Base-by-base conservation (phyloP, 176 grass and related monocot genomes). In the Eragrostis nindensis region DNA sequence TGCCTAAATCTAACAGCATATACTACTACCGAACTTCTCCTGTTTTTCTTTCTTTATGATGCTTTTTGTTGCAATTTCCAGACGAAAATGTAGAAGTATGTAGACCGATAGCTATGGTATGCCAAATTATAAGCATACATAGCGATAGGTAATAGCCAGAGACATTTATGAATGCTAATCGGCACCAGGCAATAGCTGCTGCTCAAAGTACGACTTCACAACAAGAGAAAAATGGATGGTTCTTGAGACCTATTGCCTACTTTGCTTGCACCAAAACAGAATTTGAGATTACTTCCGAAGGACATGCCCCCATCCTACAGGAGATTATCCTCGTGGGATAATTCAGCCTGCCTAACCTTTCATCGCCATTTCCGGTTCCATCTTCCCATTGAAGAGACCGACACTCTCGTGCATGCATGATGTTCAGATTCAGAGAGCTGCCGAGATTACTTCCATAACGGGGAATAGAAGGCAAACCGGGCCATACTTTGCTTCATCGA, bases 311-410 rank as follows among this genome's bases (percentile, higher is more conserved):
- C 62, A 19, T 13, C 48, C 40, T 48, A 3, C 14, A 44, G 16
- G 40, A 55, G 71, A 85, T 85, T 65, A 71, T 81, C 87, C 82
- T 85, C 65, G 77, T 81, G 77, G 77, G 77, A 81, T 81, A 85
- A 81, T 65, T 64, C 27, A n/a, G 81, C 16, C 71, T 77, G 77
- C 82, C 87, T 41, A 89, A 85, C 87, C 70, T 22, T 64, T 48
- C 57, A 63, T 69, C 70, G 7, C 56, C 65, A 57, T 71, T 70
- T 76, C 3, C 1, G 22, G 76, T 24, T 66, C 57, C 45, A 70
- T 50, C 62, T 42, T 74, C 40, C 29, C 54, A 10, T 42, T 75
- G 36, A 85, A 73, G 80, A 54, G 9, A 75, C 60, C 41, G 36
- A 29, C 43, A 8, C 43, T 84, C 50, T 70, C 5, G 43, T 63